Evolutionary conservation across 1,139 yeast genomes (phyloP).

Genomic region (Pichia sp.): DNA sequence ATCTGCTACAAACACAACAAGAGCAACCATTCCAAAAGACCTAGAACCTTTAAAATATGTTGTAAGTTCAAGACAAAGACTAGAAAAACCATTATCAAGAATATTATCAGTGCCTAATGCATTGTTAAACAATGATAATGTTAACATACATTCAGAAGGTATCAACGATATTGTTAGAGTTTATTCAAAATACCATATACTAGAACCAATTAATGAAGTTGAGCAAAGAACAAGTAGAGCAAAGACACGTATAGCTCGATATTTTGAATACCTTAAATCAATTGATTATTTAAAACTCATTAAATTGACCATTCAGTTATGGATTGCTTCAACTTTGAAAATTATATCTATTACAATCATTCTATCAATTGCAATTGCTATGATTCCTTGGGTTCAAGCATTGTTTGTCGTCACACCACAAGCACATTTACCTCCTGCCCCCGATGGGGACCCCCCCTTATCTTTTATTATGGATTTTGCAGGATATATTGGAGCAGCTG

Average conservation of each 20-base stretch:
- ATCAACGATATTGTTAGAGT: slow-evolving; percentile 55
- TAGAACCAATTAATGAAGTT: slow-evolving; percentile 9
- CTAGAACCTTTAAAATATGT: neutral
- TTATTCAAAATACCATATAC: slow-evolving; percentile 32
- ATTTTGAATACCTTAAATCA: neutral
- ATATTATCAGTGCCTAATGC: slow-evolving; percentile 12
- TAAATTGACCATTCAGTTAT: slow-evolving; percentile 4
- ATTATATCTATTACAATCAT: slow-evolving; percentile 13
- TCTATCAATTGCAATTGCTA: slow-evolving; percentile 34
- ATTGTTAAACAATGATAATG: slow-evolving; percentile 25
- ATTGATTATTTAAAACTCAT: neutral
- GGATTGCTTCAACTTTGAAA: slow-evolving; percentile 11
- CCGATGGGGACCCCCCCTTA: slow-evolving; percentile 76
- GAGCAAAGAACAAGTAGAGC: slow-evolving; percentile 11
- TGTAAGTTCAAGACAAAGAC: slow-evolving; percentile 1
- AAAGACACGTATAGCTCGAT: neutral
- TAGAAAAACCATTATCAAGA: neutral
- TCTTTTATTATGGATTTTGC: slow-evolving; percentile 78
- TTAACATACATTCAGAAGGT: slow-evolving; percentile 43
- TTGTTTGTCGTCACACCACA: slow-evolving; percentile 50
- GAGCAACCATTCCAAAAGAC: neutral
- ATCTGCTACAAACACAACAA: neutral
- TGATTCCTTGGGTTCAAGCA: slow-evolving; percentile 52
- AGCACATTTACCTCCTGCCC: slow-evolving; percentile 52
- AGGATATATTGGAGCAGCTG: slow-evolving; percentile 72